Conservation (phyloP, 345 rosid genomes). For the Melaleuca quinquenervia region DNA sequence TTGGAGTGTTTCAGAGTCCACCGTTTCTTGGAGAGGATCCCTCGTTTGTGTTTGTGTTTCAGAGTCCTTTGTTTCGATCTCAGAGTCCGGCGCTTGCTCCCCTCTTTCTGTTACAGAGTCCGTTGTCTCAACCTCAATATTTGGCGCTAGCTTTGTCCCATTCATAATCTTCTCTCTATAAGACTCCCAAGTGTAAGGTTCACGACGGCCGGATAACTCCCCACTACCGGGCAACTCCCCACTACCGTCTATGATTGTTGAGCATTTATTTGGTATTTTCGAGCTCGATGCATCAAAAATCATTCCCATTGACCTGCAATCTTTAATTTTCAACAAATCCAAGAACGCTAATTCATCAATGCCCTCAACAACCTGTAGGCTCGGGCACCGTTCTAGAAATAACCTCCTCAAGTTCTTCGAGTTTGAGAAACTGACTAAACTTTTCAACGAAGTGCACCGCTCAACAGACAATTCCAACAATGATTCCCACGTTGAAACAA, state of each 20-base stretch:
- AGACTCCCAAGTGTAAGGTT: background rate
- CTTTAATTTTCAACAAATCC: background rate
- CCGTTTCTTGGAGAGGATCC: too few species aligned
- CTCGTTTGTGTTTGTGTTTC: too few species aligned
- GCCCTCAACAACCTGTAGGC: background rate
- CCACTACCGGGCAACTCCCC: background rate
- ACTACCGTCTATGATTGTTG: accelerated
- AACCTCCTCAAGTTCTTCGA: background rate
- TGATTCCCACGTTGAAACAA: too few species aligned
- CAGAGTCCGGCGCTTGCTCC: background rate
- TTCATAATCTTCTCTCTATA: background rate
- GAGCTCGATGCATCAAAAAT: background rate
- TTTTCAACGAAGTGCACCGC: too few species aligned
- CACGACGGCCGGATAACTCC: too few species aligned
- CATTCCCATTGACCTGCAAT: background rate
- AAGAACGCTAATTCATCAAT: background rate
- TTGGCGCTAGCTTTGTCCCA: too few species aligned
- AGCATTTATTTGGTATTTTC: background rate
- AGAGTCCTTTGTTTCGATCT: too few species aligned
- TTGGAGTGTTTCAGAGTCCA: too few species aligned
- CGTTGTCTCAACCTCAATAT: too few species aligned
- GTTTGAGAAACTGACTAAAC: too few species aligned
- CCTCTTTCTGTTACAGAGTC: background rate
- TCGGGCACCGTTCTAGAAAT: background rate
- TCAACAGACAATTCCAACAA: too few species aligned